A percentile compares a stretch with the other conserved stretches of the same genome.
These are phyloP conservation scores for Termitomyces sp. DNA, from an alignment of 768 basidiomycete species.

Conservation along the genomic window DNA sequence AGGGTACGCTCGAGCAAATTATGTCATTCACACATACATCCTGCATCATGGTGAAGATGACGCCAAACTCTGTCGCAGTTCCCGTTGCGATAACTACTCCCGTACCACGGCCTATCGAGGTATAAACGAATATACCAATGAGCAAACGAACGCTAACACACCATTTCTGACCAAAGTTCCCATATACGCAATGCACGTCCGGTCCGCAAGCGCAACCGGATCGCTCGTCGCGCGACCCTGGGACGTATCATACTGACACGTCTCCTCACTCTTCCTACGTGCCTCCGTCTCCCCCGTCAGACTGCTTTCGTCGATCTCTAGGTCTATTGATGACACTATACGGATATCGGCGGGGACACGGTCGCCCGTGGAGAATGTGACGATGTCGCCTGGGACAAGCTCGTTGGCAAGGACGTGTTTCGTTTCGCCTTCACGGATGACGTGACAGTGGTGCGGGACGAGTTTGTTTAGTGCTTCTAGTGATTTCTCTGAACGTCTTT, in stretches of 20 bases:
- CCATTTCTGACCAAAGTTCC: slow-evolving; percentile 92
- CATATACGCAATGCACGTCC: slow-evolving; percentile 91
- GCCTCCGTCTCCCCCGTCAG: slow-evolving; percentile 91
- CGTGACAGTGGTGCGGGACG: slow-evolving; percentile 94
- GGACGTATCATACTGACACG: slow-evolving; percentile 43
- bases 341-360: slow-evolving; percentile 93
- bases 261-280: slow-evolving; percentile 60
- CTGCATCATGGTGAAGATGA: slow-evolving; percentile 98
- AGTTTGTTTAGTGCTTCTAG: slow-evolving; percentile 95
- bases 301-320: slow-evolving; percentile 95
- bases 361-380: slow-evolving; percentile 87
- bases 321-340: slow-evolving; percentile 72
- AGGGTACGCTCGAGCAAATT: neutral
- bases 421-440: slow-evolving; percentile 72
- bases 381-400: slow-evolving; percentile 92
- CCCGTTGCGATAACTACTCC: slow-evolving; percentile 90
- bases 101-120: slow-evolving; percentile 60
- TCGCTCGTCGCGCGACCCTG: slow-evolving; percentile 28
- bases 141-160: slow-evolving; percentile 25
- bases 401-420: slow-evolving; percentile 90
- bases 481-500: slow-evolving; percentile 91
- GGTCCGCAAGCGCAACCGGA: slow-evolving; percentile 68
- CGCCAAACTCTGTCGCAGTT: slow-evolving; percentile 87
- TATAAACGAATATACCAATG: neutral
- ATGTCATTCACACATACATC: slow-evolving; percentile 50